These are phyloP conservation scores for Dalechampia spathulata DNA, from an alignment of 441 rosid genomes.

Conservation along the genomic window DNA sequence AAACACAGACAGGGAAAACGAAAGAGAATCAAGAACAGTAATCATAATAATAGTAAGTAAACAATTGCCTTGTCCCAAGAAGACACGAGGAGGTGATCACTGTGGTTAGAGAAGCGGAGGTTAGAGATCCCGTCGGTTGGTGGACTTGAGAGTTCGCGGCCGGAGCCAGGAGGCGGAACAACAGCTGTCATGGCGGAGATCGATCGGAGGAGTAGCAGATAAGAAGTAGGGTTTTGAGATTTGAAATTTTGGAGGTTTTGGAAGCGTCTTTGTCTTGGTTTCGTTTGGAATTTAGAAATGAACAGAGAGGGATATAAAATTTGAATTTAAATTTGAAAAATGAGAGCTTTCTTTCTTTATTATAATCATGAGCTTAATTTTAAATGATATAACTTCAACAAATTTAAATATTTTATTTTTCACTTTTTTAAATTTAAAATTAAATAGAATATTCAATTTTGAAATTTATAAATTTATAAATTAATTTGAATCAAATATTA, in stretches of 20 bases:
- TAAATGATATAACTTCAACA: too few species aligned
- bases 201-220: constrained; percentile 9
- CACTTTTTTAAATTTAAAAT: too few species aligned
- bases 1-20: too few species aligned
- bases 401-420: too few species aligned
- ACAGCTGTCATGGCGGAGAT: constrained; percentile 30
- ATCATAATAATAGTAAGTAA: background rate
- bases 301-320: background rate
- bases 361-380: too few species aligned
- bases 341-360: too few species aligned
- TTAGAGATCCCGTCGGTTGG: constrained; percentile 91
- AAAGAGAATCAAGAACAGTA: too few species aligned
- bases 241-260: constrained; percentile 19
- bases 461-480: too few species aligned
- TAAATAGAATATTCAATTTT: too few species aligned
- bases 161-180: constrained; percentile 51
- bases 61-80: constrained; percentile 89
- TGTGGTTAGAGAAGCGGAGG: constrained; percentile 89
- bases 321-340: background rate
- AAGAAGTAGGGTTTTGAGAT: too few species aligned
- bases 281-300: too few species aligned
- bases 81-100: constrained; percentile 94
- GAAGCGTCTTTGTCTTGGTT: background rate
- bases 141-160: constrained; percentile 77
- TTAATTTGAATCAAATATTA: too few species aligned